These are phyloP conservation scores for Mycena maculata DNA, from an alignment of 768 basidiomycete genomes.

Conservation along the genomic window DNA sequence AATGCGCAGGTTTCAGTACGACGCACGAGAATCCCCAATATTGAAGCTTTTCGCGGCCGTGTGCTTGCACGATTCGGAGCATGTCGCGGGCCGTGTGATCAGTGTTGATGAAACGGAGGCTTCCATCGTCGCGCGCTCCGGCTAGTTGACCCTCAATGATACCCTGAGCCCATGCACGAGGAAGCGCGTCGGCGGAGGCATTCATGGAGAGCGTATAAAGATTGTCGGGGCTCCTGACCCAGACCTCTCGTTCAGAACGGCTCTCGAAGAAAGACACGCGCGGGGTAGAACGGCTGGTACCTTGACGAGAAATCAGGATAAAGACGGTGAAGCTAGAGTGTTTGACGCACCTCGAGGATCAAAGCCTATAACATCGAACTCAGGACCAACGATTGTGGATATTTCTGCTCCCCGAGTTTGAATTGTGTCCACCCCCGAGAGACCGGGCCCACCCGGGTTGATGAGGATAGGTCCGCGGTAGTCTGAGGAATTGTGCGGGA, in stretches of 20 bases:
- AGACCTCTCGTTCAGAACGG: slow-evolving; percentile 21
- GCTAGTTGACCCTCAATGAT: slow-evolving; percentile 23
- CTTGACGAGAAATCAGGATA: neutral
- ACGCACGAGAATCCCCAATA: slow-evolving; percentile 35
- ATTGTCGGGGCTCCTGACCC: neutral
- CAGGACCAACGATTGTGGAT: slow-evolving; percentile 31
- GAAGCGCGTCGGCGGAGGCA: slow-evolving; percentile 13
- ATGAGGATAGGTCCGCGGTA: slow-evolving; percentile 37
- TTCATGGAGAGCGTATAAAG: neutral
- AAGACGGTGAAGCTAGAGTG: too few species aligned
- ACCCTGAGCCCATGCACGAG: slow-evolving; percentile 19
- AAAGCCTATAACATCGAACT: slow-evolving; percentile 37
- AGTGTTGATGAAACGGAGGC: slow-evolving; percentile 27
- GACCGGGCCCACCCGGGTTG: slow-evolving; percentile 39
- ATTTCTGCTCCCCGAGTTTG: neutral
- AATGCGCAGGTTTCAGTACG: neutral
- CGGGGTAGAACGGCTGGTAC: slow-evolving; percentile 16
- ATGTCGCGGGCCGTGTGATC: slow-evolving; percentile 36
- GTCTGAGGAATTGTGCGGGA: slow-evolving; percentile 20
- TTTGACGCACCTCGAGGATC: slow-evolving; percentile 38
- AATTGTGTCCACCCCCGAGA: slow-evolving; percentile 29
- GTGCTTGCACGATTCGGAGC: slow-evolving; percentile 31
- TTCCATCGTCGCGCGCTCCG: slow-evolving; percentile 25
- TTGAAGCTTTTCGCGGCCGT: slow-evolving; percentile 30
- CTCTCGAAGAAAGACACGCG: slow-evolving; percentile 25